Evolutionary conservation across 345 rosid species (phyloP), one percentile per base, ranked within the genome.

Genomic region (Bruguiera sexangula): DNA sequence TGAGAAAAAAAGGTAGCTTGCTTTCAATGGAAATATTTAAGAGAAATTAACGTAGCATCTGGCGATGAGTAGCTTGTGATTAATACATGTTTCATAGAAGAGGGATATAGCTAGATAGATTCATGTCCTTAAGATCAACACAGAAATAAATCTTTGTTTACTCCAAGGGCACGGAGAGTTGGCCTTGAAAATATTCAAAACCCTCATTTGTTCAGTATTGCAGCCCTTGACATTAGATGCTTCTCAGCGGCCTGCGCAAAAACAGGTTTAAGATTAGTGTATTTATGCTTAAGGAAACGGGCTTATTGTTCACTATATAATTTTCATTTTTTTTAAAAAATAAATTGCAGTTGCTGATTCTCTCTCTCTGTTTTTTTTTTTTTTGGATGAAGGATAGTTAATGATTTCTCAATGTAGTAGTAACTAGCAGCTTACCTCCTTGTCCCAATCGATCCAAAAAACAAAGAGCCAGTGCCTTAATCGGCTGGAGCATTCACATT

Each of bases 161-260:
- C 50, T 68, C 68, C 37, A 64, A 31, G 58, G 52, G 65, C 57
- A 13, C 56, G 55, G 55, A 69, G 32, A 63, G 68, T 11, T 26
- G 54, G 60, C 60, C 65, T 62, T 73, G 74, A 62, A 66, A 39
- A 60, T 43, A 11, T 13, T 63, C 80, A 75, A 69, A 68, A 32
- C 67, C 63, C 65, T 83, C 83, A 79, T 57, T 83, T 83, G 69
- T 85, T 71, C 39, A 60, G 69, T 8, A 79, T 53, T 54, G 82
- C 69, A 26, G 83, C 48, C 85, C 85, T 77, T 72, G 86, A 60
- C 81, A 58, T 68, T 60, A 79, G 74, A 62, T 70, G 83, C 78
- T 81, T 85, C 78, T 71, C 84, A 30, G 80, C 53, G 64, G 59
- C 81, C 92, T 87, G 79, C 57, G 18, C 26, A 6, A 63, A 66